Base-by-base conservation (phyloP, 495 filamentous ascomycete species). In the Lepraria neglecta region DNA sequence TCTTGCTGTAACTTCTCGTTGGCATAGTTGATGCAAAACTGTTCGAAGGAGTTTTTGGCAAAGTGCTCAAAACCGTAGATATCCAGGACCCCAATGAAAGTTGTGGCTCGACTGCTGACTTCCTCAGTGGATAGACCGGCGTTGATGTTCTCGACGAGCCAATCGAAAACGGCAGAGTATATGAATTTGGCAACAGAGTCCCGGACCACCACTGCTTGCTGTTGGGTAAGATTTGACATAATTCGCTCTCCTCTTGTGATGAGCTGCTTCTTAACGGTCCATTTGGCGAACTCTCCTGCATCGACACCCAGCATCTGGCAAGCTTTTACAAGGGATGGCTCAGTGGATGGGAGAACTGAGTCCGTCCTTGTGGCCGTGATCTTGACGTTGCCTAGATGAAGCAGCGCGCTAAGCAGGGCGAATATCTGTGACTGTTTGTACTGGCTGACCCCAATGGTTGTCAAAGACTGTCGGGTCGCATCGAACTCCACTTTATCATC, bases 61-160 rank as follows among this genome's bases (percentile, higher is more conserved):
- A 99, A 99, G 75, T 99, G 94, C 73, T 99, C 94, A 72, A 99
- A 99, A 47, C 94, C 94, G 78, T 99, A 99, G 66, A 99, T 99
- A 89, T 99, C 94, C 58, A 99, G 84, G 43, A 99, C 94, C 68
- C 94, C 94, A 67, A 99, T 99, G 76, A 99, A 99, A n/a, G 89
- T 91, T 64, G 77, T 81, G 54, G 95, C 90, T 42, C 87, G 82
- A 67, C 76, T 83, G 30, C 96, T 73, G 42, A 97, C 90, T 64
- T 91, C 88, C 44, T 96, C 91, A 9, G 91, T 90, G 12, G 94
- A 92, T 60, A 99, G 80, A 66, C 91, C 88, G 56, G 74, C 75
- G 75, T 99, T 99, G 76, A 96, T 97, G 58, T 84, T 90, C 64
- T 97, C 92, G 15, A 99, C 94, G 38, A 99, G 80, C 94, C 94